Evolutionary conservation across 805 yeast genomes (phyloP).

Genomic region (Lachancea sp.): DNA sequence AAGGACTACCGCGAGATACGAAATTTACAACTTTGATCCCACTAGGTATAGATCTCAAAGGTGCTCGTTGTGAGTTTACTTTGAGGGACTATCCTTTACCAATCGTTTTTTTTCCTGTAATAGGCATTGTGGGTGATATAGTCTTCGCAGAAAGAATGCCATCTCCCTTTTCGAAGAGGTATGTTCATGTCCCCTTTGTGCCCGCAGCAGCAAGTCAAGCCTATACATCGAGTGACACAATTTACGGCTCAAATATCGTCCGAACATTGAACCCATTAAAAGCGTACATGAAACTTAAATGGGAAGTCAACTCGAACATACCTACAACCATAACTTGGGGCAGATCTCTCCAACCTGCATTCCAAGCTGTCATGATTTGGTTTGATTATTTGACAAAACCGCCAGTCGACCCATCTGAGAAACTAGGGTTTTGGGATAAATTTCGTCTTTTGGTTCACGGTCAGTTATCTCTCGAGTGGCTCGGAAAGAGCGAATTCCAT

Average conservation of each 20-base stretch:
- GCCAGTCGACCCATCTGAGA: constrained; percentile 56
- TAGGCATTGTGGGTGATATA: constrained; percentile 41
- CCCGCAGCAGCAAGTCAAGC: constrained; percentile 38
- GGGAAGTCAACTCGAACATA: constrained; percentile 39
- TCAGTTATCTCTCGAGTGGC: constrained; percentile 40
- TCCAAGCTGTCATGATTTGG: constrained; percentile 54
- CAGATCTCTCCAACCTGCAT: constrained; percentile 54
- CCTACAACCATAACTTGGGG: constrained; percentile 59
- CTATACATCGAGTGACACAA: constrained; percentile 37
- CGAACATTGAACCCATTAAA: constrained; percentile 62
- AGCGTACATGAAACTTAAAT: constrained; percentile 43
- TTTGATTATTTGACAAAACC: constrained; percentile 66
- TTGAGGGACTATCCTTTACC: constrained; percentile 56
- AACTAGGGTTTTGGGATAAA: constrained; percentile 71
- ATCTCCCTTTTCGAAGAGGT: constrained; percentile 40
- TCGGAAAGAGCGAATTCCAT: constrained; percentile 44
- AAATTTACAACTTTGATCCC: constrained; percentile 52
- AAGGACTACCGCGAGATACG: constrained; percentile 48
- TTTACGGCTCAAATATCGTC: constrained; percentile 52
- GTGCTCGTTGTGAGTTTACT: constrained; percentile 39
- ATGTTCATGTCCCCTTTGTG: constrained; percentile 52
- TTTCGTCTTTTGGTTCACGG: constrained; percentile 52
- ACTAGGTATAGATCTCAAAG: constrained; percentile 39
- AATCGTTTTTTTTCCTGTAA: constrained; percentile 41
- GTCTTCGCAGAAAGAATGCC: constrained; percentile 53